phyloP scores from a whole-genome alignment of 164 flowering plant genomes.

The Chimonanthus praecox region DNA sequence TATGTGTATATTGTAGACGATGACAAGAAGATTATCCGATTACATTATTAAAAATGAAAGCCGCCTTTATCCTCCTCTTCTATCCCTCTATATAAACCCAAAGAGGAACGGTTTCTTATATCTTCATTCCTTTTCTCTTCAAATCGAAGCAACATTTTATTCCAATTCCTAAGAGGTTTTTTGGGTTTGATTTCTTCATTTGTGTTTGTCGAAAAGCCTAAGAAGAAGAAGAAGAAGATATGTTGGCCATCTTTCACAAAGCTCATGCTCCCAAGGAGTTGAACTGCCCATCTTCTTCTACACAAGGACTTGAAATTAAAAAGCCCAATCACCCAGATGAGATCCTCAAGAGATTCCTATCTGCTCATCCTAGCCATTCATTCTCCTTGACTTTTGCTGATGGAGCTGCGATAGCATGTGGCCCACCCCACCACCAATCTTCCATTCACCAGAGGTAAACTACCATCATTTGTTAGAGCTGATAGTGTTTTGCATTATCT shows the following conservation, averaged over 20 bases:
- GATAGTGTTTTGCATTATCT: too few species aligned
- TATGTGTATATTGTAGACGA: too few species aligned
- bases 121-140: neutral
- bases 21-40: too few species aligned
- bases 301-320: conserved; percentile 9
- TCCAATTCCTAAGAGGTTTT: neutral
- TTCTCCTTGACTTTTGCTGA: conserved; percentile 53
- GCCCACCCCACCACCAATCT: conserved; percentile 21
- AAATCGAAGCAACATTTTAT: neutral
- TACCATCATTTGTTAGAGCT: too few species aligned
- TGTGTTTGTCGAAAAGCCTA: too few species aligned
- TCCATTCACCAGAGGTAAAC: conserved; percentile 33
- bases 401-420: conserved; percentile 67
- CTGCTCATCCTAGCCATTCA: conserved; percentile 42
- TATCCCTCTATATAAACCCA: too few species aligned
- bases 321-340: conserved; percentile 62
- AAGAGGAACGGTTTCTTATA: neutral
- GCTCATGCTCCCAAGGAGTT: conserved; percentile 90
- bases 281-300: conserved; percentile 54
- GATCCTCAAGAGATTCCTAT: conserved; percentile 49
- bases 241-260: conserved; percentile 89
- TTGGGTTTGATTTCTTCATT: neutral
- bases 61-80: too few species aligned
- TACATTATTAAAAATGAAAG: too few species aligned
- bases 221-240: conserved; percentile 11